Percentiles rank a stretch among this genome's conserved stretches.
phyloP scores from a whole-genome alignment of 345 rosid species.

The Dimocarpus longan region DNA sequence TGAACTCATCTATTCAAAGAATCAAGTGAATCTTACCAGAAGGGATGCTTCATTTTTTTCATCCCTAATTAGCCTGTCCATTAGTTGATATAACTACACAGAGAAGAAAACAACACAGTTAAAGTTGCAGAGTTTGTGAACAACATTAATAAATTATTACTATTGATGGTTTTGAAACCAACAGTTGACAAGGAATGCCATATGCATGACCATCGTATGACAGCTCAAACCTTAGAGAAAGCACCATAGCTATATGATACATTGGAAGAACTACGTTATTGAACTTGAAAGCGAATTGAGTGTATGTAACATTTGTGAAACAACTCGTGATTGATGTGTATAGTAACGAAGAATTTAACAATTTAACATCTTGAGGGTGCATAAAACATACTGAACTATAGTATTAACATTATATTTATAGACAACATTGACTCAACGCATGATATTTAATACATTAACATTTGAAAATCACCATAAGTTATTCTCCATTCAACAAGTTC shows the following conservation, averaged over 20 bases:
- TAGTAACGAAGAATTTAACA: too few relatives aligned
- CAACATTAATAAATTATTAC: not conserved
- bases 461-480: not conserved
- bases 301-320: not conserved
- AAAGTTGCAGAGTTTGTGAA: not conserved
- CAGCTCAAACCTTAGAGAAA: not conserved
- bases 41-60: conserved; percentile 50
- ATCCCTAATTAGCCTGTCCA: conserved; percentile 69
- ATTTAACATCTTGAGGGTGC: too few relatives aligned
- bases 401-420: not conserved
- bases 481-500: not conserved
- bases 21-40: conserved; percentile 45
- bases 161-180: not conserved
- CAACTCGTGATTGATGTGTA: too few relatives aligned
- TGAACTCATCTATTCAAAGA: not conserved
- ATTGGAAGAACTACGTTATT: not conserved
- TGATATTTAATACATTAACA: too few relatives aligned
- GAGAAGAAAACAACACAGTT: conserved; percentile 19
- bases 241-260: not conserved
- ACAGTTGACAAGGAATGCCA: not conserved
- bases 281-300: not conserved
- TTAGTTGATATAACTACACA: conserved; percentile 69
- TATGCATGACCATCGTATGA: not conserved
- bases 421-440: too few relatives aligned
- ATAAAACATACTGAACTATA: not conserved